phyloP scores from a whole-genome alignment of 768 basidiomycete species.

The Naganishia antarctica region DNA sequence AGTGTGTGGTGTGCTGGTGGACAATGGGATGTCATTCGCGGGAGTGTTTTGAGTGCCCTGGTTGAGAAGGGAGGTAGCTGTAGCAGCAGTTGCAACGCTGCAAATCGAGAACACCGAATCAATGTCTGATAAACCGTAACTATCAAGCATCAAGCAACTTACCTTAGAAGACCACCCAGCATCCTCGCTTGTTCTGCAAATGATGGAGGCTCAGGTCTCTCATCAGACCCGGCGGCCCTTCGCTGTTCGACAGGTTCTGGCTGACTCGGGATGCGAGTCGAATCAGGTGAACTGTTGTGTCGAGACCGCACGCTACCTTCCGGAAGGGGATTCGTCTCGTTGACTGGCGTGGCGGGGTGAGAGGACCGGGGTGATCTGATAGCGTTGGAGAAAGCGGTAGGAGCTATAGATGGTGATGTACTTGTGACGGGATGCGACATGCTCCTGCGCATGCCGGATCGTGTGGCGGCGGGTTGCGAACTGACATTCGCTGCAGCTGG shows the following conservation, averaged over 20 bases:
- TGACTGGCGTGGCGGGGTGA: neutral
- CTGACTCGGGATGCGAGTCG: no score
- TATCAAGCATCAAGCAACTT: no score
- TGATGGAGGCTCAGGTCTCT: neutral
- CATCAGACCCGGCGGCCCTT: neutral
- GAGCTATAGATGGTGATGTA: neutral
- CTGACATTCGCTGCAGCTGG: neutral
- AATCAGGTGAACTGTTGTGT: no score
- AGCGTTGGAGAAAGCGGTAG: neutral
- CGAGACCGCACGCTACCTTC: neutral
- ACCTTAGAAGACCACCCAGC: conserved; percentile 26
- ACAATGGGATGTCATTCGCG: neutral
- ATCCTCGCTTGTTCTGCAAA: conserved; percentile 27
- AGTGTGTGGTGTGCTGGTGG: neutral
- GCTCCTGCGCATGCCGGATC: neutral
- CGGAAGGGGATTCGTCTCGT: neutral
- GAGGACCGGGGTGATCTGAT: neutral
- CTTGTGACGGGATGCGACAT: neutral
- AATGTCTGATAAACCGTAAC: neutral
- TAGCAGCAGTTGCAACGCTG: conserved; percentile 28
- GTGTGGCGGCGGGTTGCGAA: neutral
- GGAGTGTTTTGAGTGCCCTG: neutral
- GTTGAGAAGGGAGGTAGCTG: conserved; percentile 25
- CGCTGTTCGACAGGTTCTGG: no score
- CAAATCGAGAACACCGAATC: neutral